Evolutionary conservation across 192 early-diverging fungal genomes (phyloP).

Genomic region (Chytriomyces sp.): DNA sequence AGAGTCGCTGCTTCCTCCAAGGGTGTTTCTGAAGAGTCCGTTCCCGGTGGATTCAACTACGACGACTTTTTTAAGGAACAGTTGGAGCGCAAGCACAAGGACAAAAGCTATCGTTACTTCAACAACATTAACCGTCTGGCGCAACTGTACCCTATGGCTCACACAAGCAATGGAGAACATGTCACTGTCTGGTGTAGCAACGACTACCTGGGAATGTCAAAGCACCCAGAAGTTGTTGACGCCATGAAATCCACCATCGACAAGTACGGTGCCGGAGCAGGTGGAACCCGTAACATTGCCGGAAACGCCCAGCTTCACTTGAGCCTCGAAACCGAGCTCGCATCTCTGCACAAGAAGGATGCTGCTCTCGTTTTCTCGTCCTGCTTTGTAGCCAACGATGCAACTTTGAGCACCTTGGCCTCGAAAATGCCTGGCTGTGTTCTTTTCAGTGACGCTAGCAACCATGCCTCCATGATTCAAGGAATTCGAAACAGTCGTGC

Average conservation of each 20-base stretch:
- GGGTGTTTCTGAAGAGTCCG: background rate
- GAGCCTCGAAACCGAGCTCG: constrained; percentile 87
- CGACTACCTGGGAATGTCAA: constrained; percentile 97
- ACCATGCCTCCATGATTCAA: constrained; percentile 98
- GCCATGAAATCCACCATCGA: constrained; percentile 94
- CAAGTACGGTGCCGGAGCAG: constrained; percentile 97
- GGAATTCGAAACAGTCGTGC: constrained; percentile 90
- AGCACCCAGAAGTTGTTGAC: constrained; percentile 81
- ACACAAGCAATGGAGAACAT: constrained; percentile 83
- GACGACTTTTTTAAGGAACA: constrained; percentile 82
- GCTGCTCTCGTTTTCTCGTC: constrained; percentile 94
- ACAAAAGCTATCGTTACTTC: constrained; percentile 98
- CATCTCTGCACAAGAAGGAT: constrained; percentile 84
- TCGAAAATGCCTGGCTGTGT: constrained; percentile 87
- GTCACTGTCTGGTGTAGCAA: constrained; percentile 99
- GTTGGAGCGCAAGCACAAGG: constrained; percentile 93
- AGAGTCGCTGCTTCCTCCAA: background rate
- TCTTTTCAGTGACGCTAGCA: constrained; percentile 89
- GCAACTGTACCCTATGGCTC: constrained; percentile 87
- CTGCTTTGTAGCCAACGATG: constrained; percentile 97
- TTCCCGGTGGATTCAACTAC: constrained; percentile 76
- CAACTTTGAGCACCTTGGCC: constrained; percentile 85
- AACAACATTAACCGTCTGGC: constrained; percentile 99
- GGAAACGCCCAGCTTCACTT: constrained; percentile 97
- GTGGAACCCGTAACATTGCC: constrained; percentile 98